Evolutionary conservation across 2,329 filamentous ascomycete genomes (phyloP).

Genomic region (Plectosphaerella cucumerina): DNA sequence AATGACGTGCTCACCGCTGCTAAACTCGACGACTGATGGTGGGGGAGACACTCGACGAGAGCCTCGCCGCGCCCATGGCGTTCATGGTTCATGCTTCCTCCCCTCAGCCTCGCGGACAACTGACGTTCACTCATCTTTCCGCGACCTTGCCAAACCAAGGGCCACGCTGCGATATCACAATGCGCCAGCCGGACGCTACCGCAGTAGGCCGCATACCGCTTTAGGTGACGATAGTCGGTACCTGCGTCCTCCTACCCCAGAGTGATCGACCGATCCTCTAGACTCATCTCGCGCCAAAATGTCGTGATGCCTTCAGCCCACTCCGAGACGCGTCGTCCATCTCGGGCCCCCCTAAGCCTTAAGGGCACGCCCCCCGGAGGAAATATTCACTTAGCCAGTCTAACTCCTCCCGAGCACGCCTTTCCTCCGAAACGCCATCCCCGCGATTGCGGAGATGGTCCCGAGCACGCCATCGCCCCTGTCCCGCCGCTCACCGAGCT

Average conservation of each 20-base stretch:
- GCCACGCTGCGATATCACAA: too few species aligned
- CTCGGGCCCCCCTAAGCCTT: neutral
- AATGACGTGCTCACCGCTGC: too few species aligned
- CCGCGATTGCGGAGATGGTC: constrained; percentile 2
- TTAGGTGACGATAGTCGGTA: neutral
- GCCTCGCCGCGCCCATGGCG: too few species aligned
- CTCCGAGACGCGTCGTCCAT: neutral
- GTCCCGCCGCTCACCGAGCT: too few species aligned
- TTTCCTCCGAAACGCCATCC: neutral
- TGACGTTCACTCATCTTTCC: too few species aligned
- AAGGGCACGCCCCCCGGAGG: neutral
- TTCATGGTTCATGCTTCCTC: too few species aligned
- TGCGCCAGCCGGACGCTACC: too few species aligned
- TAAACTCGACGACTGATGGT: too few species aligned
- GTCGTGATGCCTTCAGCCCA: constrained; percentile 2
- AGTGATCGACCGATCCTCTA: neutral
- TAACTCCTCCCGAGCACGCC: neutral
- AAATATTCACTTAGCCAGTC: neutral
- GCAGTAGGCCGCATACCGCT: too few species aligned
- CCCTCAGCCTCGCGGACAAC: too few species aligned
- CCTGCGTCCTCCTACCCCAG: neutral
- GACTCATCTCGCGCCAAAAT: constrained; percentile 4
- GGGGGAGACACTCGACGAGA: too few species aligned
- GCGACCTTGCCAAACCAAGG: too few species aligned
- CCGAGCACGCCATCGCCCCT: constrained; percentile 2